Evolutionary conservation across 2,329 filamentous ascomycete genomes (phyloP).

Genomic region (Botrytis fragariae): DNA sequence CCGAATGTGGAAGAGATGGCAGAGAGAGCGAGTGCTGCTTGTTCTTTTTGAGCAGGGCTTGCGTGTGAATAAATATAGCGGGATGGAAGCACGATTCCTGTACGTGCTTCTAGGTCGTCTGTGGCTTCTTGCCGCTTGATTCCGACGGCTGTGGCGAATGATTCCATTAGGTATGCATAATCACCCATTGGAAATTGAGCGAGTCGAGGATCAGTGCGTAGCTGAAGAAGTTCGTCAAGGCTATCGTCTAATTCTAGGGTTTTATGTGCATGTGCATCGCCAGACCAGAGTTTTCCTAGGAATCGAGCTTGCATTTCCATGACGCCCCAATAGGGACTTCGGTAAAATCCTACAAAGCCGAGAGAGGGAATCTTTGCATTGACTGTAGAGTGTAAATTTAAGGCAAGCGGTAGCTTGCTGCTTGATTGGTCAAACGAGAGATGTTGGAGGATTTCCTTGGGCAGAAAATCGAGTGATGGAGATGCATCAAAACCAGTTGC

Average conservation of each 20-base stretch:
- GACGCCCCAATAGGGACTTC: conserved; percentile 80
- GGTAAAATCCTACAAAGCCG: conserved; percentile 81
- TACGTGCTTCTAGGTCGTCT: conserved; percentile 39
- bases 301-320: conserved; percentile 83
- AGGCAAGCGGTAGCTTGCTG: conserved; percentile 55
- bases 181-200: conserved; percentile 81
- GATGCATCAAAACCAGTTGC: conserved; percentile 73
- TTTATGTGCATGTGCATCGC: conserved; percentile 29
- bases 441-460: conserved; percentile 50
- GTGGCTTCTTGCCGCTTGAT: conserved; percentile 44
- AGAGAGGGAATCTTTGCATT: conserved; percentile 60
- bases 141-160: conserved; percentile 59
- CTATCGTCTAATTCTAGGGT: conserved; percentile 31
- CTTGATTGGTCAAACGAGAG: conserved; percentile 55
- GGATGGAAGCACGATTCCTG: conserved; percentile 43
- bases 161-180: conserved; percentile 72
- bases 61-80: conserved; percentile 47
- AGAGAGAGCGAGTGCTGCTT: conserved; percentile 41
- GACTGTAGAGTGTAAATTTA: conserved; percentile 66
- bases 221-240: conserved; percentile 31
- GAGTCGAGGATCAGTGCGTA: conserved; percentile 42
- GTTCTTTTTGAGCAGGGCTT: conserved; percentile 44
- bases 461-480: conserved; percentile 63
- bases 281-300: conserved; percentile 59
- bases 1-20: conserved; percentile 27